A percentile compares a stretch with the other conserved stretches of the same genome.
Evolutionary conservation across 2,329 filamentous ascomycete genomes (phyloP).

Genomic region (Fusarium acutatum): DNA sequence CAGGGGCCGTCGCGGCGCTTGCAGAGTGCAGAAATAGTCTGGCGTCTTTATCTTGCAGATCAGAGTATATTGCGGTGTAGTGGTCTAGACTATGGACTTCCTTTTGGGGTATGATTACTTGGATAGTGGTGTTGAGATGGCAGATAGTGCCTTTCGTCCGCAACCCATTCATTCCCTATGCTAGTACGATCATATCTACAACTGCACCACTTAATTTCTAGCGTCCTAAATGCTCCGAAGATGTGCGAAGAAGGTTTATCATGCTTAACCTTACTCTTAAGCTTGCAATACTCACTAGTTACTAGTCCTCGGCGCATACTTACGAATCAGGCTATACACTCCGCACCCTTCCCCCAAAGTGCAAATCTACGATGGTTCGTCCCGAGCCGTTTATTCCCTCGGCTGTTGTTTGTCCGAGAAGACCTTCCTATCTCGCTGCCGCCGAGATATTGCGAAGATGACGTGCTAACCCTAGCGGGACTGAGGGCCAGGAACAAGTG

Average conservation of each 20-base stretch:
- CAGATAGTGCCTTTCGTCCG: background rate
- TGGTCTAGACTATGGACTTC: background rate
- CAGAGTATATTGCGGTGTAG: background rate
- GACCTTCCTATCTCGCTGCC: constrained; percentile 28
- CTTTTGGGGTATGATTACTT: background rate
- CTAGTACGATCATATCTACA: background rate
- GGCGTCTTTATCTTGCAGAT: background rate
- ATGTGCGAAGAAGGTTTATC: background rate
- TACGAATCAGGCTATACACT: background rate
- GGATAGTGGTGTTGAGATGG: background rate
- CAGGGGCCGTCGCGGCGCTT: background rate
- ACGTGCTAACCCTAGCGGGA: background rate
- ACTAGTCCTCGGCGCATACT: background rate
- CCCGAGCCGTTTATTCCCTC: constrained; percentile 16
- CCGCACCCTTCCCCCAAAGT: background rate
- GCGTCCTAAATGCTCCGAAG: background rate
- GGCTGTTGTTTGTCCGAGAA: background rate
- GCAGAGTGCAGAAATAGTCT: background rate
- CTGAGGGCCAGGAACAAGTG: background rate
- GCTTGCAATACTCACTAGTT: background rate
- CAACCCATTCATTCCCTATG: background rate
- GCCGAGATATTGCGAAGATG: background rate
- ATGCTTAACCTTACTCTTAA: constrained; percentile 15
- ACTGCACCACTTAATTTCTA: background rate
- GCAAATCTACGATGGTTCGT: constrained; percentile 10